Evolutionary conservation across 2,329 filamentous ascomycete species (phyloP).

Genomic region (Hypoxylon sp.): DNA sequence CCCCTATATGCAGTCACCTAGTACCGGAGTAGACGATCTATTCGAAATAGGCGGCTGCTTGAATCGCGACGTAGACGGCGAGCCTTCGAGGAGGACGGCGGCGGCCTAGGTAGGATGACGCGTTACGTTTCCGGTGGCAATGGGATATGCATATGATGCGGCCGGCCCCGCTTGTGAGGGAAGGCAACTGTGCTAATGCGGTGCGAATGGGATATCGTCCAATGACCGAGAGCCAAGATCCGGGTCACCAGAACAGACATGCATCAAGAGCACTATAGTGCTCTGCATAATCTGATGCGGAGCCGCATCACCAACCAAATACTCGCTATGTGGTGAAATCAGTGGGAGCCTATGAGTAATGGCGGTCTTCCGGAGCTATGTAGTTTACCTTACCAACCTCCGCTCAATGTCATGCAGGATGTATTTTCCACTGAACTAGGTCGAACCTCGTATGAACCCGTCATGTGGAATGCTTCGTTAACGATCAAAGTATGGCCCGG

Average conservation of each 20-base stretch:
- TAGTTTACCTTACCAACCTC: constrained; percentile 1
- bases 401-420: not conserved
- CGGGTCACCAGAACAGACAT: constrained; percentile 34
- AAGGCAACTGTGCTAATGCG: constrained; percentile 44
- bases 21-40: not conserved
- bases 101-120: not conserved
- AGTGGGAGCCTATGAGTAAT: not conserved
- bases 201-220: constrained; percentile 24
- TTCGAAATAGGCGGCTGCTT: not conserved
- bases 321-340: not conserved
- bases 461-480: constrained; percentile 23
- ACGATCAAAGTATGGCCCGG: constrained; percentile 22
- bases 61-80: not conserved
- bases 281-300: constrained; percentile 28
- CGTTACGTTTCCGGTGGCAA: constrained; percentile 5
- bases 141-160: constrained; percentile 7
- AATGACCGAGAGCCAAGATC: constrained; percentile 35
- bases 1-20: not conserved
- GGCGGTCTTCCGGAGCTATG: constrained; percentile 2
- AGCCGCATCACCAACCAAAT: constrained; percentile 37
- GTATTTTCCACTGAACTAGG: not conserved
- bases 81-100: not conserved
- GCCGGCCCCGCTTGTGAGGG: constrained; percentile 14
- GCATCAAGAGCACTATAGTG: constrained; percentile 43
- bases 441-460: not conserved